These are phyloP conservation scores for Wickerhamiella kazuoi DNA, from an alignment of 805 yeast genomes.

Conservation along the genomic window DNA sequence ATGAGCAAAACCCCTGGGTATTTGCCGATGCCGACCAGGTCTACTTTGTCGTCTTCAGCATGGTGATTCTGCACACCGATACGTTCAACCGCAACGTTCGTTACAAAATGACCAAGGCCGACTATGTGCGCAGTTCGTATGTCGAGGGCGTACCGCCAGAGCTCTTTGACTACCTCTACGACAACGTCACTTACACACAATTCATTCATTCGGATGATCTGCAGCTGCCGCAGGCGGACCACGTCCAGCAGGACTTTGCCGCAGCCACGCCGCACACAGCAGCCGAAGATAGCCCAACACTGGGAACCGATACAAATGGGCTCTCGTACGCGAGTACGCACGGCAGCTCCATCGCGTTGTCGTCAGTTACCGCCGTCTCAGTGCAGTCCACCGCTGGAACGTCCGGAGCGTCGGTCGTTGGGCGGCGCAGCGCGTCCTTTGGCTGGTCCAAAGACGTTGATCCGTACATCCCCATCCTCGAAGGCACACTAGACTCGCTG, in stretches of 20 bases:
- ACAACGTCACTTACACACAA: constrained; percentile 45
- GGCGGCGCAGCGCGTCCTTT: constrained; percentile 21
- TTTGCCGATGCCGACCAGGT: constrained; percentile 33
- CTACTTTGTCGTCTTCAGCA: constrained; percentile 43
- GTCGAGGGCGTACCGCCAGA: constrained; percentile 22
- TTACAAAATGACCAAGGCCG: constrained; percentile 46
- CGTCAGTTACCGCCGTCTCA: background rate
- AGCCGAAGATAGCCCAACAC: background rate
- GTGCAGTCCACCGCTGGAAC: background rate
- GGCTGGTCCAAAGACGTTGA: constrained; percentile 19
- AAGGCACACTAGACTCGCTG: constrained; percentile 19
- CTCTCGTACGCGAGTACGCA: background rate
- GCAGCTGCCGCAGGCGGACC: background rate
- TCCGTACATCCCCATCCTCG: constrained; percentile 23
- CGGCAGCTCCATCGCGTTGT: background rate
- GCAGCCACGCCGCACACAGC: background rate
- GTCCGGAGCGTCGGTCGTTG: background rate
- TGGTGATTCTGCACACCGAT: constrained; percentile 61
- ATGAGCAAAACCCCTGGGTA: constrained; percentile 25
- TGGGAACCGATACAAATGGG: background rate
- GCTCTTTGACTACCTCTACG: constrained; percentile 36
- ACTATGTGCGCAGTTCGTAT: constrained; percentile 34
- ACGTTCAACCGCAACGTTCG: constrained; percentile 49
- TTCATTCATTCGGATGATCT: constrained; percentile 31
- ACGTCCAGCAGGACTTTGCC: background rate